A percentile compares a stretch with the other conserved stretches of the same genome.
Conservation (phyloP, 2,329 filamentous ascomycete genomes). For the Fusarium buxicola region DNA sequence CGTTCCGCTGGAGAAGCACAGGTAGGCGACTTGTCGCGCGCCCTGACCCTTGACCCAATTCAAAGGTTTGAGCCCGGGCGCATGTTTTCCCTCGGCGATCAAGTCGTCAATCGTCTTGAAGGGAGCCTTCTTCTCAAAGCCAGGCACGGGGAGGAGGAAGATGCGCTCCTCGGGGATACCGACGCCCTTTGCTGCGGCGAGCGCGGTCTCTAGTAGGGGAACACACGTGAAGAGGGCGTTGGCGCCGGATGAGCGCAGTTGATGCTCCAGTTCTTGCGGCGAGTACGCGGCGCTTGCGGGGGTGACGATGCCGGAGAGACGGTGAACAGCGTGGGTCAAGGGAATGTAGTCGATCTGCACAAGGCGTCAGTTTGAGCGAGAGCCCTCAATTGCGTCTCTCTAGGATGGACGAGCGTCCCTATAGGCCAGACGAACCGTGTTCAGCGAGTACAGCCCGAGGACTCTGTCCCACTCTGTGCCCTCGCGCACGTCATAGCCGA, state of each 20-base stretch:
- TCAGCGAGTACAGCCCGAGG: constrained; percentile 80
- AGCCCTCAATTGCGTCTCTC: background rate
- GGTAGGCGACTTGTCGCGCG: constrained; percentile 75
- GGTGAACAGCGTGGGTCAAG: constrained; percentile 78
- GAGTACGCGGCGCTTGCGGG: constrained; percentile 83
- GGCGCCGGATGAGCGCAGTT: constrained; percentile 75
- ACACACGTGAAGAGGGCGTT: constrained; percentile 78
- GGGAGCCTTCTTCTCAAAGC: constrained; percentile 60
- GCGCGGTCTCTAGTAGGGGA: constrained; percentile 71
- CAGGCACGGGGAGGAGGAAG: constrained; percentile 76
- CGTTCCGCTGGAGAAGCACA: constrained; percentile 85
- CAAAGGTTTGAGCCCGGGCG: constrained; percentile 66
- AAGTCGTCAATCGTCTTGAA: constrained; percentile 76
- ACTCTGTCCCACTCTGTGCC: constrained; percentile 87
- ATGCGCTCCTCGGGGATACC: constrained; percentile 73
- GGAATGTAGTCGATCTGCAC: constrained; percentile 79
- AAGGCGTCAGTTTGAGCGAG: background rate
- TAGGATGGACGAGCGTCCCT: too few species aligned
- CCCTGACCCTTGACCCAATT: constrained; percentile 74
- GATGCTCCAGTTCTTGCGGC: constrained; percentile 75
- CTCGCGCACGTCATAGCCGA: constrained; percentile 76
- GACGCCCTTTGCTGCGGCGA: constrained; percentile 71
- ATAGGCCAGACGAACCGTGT: constrained; percentile 70
- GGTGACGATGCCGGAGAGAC: constrained; percentile 78
- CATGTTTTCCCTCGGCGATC: constrained; percentile 67